phyloP scores from a whole-genome alignment of 139 green algal genomes.

The Coccomyxa sp. region DNA sequence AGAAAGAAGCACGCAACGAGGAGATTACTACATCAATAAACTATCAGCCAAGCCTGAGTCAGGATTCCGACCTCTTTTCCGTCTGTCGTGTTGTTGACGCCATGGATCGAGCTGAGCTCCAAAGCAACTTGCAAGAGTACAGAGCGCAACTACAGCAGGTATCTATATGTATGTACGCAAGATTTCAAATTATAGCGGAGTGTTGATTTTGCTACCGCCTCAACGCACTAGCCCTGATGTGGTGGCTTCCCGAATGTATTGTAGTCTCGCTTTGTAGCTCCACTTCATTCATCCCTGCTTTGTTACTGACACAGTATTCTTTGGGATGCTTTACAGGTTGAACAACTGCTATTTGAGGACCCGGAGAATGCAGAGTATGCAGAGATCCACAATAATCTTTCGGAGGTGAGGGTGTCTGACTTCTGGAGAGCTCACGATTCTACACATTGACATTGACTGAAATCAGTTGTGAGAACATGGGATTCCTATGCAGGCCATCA shows the following conservation, averaged over 20 bases:
- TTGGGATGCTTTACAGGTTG: slow-evolving; percentile 43
- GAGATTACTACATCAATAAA: no score
- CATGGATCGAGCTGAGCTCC: slow-evolving; percentile 29
- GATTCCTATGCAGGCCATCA: slow-evolving; percentile 54
- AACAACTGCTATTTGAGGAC: slow-evolving; percentile 64
- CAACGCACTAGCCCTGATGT: neutral
- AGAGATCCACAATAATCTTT: slow-evolving; percentile 63
- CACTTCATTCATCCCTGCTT: neutral
- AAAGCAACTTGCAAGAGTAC: slow-evolving; percentile 52
- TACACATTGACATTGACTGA: neutral
- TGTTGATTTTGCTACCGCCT: neutral
- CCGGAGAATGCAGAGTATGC: slow-evolving; percentile 66
- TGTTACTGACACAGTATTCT: neutral
- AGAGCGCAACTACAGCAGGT: slow-evolving; percentile 48
- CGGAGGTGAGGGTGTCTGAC: slow-evolving; percentile 37
- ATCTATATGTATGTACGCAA: neutral
- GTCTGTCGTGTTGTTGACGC: no score
- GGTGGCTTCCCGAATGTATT: neutral
- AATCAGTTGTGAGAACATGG: neutral
- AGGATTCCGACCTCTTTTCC: neutral
- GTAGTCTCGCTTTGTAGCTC: no score
- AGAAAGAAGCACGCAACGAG: no score
- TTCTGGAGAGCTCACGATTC: neutral
- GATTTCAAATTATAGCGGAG: neutral
- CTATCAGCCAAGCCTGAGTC: no score